These are phyloP conservation scores for Gastrolobium bilobum DNA, from an alignment of 306 rosid genomes.

Conservation along the genomic window DNA sequence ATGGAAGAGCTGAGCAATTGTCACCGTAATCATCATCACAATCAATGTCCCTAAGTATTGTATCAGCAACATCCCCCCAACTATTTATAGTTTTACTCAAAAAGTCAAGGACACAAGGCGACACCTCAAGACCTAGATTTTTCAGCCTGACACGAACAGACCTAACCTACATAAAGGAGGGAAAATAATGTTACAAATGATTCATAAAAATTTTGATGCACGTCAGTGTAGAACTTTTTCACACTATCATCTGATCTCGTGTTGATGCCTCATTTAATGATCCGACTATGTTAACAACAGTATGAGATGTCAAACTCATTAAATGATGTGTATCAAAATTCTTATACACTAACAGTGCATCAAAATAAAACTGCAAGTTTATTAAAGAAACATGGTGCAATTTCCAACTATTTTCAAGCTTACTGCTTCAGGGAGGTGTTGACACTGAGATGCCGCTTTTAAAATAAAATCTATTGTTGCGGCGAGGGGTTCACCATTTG, in stretches of 20 bases:
- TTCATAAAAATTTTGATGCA: slow-evolving; percentile 39
- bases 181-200: slow-evolving; percentile 50
- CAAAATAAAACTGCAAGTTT: slow-evolving; percentile 6
- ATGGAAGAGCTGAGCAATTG: slow-evolving; percentile 65
- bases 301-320: slow-evolving; percentile 36
- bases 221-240: not conserved
- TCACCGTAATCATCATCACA: slow-evolving; percentile 88
- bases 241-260: slow-evolving; percentile 23
- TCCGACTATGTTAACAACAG: slow-evolving; percentile 17
- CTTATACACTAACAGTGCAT: slow-evolving; percentile 10
- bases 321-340: slow-evolving; percentile 15
- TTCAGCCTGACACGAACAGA: slow-evolving; percentile 88
- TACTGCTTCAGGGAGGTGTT: slow-evolving; percentile 98
- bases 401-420: slow-evolving; percentile 51
- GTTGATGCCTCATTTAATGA: slow-evolving; percentile 11
- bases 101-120: slow-evolving; percentile 92
- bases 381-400: slow-evolving; percentile 42
- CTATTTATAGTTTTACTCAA: slow-evolving; percentile 92
- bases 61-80: slow-evolving; percentile 99
- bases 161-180: slow-evolving; percentile 74
- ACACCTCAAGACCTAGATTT: slow-evolving; percentile 81
- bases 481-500: slow-evolving; percentile 87
- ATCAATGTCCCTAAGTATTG: slow-evolving; percentile 91
- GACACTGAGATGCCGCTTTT: slow-evolving; percentile 97
- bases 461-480: slow-evolving; percentile 89